phyloP scores from a whole-genome alignment of 192 early-diverging fungal species.

The Coemansia sp. region DNA sequence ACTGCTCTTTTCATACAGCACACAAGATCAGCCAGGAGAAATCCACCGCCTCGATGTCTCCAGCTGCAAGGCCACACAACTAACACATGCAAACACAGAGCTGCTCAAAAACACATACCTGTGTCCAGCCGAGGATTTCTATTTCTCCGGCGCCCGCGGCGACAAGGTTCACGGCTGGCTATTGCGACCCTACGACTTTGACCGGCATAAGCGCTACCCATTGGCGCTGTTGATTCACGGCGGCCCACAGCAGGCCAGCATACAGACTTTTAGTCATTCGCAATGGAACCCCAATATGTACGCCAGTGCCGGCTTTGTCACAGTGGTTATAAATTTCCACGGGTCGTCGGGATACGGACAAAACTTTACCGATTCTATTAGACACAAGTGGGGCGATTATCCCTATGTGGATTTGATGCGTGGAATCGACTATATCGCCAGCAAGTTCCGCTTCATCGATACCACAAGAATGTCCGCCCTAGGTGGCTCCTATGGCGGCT shows the following conservation, averaged over 20 bases:
- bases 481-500: constrained; percentile 71
- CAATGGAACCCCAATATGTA: constrained; percentile 74
- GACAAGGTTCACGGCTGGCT: constrained; percentile 35
- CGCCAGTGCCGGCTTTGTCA: constrained; percentile 61
- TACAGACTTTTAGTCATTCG: constrained; percentile 44
- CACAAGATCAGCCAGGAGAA: constrained; percentile 35
- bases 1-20: constrained; percentile 36
- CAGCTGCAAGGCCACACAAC: constrained; percentile 36
- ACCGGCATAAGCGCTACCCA: constrained; percentile 56
- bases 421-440: constrained; percentile 62
- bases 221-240: constrained; percentile 75
- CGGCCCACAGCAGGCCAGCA: constrained; percentile 62
- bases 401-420: constrained; percentile 71
- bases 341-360: constrained; percentile 78
- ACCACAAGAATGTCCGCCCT: constrained; percentile 52
- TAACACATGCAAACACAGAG: constrained; percentile 46
- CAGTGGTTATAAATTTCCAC: constrained; percentile 68
- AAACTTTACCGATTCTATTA: constrained; percentile 62
- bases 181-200: constrained; percentile 38
- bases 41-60: constrained; percentile 30
- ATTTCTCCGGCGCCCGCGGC: constrained; percentile 57
- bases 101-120: constrained; percentile 37
- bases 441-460: constrained; percentile 54
- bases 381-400: constrained; percentile 67
- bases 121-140: constrained; percentile 57